Evolutionary conservation across 2,329 filamentous ascomycete species (phyloP).

Genomic region (Epicoccum nigrum): DNA sequence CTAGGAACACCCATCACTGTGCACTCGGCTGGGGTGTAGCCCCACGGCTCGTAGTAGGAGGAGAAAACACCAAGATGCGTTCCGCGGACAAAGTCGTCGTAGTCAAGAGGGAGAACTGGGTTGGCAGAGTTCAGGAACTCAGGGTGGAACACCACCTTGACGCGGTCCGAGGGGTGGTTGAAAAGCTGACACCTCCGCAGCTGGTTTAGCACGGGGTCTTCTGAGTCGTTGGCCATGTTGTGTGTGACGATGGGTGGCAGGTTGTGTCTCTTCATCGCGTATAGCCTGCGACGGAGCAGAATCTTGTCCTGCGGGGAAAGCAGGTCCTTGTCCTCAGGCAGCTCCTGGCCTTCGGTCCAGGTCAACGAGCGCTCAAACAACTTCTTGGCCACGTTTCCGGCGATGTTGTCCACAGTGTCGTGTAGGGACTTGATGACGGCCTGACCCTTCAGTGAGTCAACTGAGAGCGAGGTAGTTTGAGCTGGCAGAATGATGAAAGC

Average conservation of each 20-base stretch:
- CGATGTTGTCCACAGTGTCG: slow-evolving; percentile 91
- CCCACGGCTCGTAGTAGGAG: slow-evolving; percentile 99
- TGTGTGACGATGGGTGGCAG: slow-evolving; percentile 97
- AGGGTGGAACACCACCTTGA: slow-evolving; percentile 98
- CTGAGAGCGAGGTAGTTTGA: slow-evolving; percentile 91
- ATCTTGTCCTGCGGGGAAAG: slow-evolving; percentile 92
- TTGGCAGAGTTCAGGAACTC: slow-evolving; percentile 97
- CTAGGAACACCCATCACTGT: slow-evolving; percentile 99
- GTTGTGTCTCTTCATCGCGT: slow-evolving; percentile 92
- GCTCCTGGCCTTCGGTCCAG: slow-evolving; percentile 92
- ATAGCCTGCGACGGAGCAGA: slow-evolving; percentile 85
- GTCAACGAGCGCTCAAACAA: slow-evolving; percentile 92
- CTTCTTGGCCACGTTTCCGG: slow-evolving; percentile 88
- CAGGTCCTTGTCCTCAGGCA: slow-evolving; percentile 96
- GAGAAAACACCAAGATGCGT: slow-evolving; percentile 95
- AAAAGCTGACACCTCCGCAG: slow-evolving; percentile 95
- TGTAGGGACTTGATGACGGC: slow-evolving; percentile 95
- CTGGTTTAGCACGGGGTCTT: slow-evolving; percentile 95
- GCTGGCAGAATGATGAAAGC: slow-evolving; percentile 99
- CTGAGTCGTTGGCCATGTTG: slow-evolving; percentile 94
- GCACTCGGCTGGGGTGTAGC: slow-evolving; percentile 96
- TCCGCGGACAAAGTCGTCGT: slow-evolving; percentile 97
- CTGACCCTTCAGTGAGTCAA: slow-evolving; percentile 94
- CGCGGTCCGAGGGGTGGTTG: slow-evolving; percentile 91
- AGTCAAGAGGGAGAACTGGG: slow-evolving; percentile 92